A percentile compares a stretch with the other conserved stretches of the same genome.
These are phyloP conservation scores for Mycena metata DNA, from an alignment of 768 basidiomycete genomes.

Conservation along the genomic window DNA sequence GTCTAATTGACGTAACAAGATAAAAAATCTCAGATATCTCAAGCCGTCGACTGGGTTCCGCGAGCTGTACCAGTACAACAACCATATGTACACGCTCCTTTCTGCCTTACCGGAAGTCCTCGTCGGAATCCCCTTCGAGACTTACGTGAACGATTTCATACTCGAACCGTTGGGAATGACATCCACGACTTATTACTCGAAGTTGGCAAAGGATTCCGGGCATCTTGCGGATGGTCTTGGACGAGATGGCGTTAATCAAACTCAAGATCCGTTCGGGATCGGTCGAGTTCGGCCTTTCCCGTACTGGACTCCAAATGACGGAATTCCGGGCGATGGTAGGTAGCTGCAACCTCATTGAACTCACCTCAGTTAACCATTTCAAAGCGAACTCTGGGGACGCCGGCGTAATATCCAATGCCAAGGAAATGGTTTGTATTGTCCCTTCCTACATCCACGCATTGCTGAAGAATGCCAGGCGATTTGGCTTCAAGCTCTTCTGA, in stretches of 20 bases:
- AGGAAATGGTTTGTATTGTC: conserved; percentile 38
- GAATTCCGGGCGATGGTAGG: no score
- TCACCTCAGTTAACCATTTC: no score
- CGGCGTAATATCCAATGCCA: conserved; percentile 40
- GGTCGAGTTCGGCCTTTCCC: background rate
- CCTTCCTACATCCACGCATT: background rate
- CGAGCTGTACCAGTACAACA: conserved; percentile 43
- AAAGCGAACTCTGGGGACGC: conserved; percentile 29
- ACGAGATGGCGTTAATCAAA: conserved; percentile 15
- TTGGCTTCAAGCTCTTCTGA: conserved; percentile 41
- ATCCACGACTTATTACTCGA: conserved; percentile 30
- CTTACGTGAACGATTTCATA: conserved; percentile 33
- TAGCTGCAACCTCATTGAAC: no score
- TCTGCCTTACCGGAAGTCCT: conserved; percentile 40
- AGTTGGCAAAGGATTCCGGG: background rate
- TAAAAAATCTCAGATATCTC: conserved; percentile 35
- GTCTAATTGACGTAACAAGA: conserved; percentile 1
- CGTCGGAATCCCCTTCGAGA: conserved; percentile 21
- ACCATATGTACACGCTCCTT: conserved; percentile 43
- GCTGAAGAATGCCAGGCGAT: background rate
- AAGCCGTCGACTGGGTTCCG: conserved; percentile 44
- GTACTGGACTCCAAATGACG: background rate
- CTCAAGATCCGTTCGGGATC: conserved; percentile 5
- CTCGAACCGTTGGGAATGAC: conserved; percentile 35
- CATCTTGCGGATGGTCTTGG: conserved; percentile 15